Percentiles rank a stretch among this genome's conserved stretches.
Evolutionary conservation across 257 asterid species (phyloP).

Genomic region (Rhazya stricta): DNA sequence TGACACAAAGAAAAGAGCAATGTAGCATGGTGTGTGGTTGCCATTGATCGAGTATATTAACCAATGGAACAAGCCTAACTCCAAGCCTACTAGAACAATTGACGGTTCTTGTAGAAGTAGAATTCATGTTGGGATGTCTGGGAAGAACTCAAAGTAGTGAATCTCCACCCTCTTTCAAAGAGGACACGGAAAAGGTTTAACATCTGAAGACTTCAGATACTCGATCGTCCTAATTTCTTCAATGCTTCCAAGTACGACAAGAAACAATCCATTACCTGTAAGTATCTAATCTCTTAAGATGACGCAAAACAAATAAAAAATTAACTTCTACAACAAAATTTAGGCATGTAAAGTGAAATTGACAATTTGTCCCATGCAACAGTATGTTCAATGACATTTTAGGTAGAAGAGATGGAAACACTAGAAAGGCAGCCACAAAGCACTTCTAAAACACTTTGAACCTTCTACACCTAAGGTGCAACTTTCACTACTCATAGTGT

Average conservation of each 20-base stretch:
- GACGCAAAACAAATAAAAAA: background rate
- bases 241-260: background rate
- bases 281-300: background rate
- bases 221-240: background rate
- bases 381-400: background rate
- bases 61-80: background rate
- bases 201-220: background rate
- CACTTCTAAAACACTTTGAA: background rate
- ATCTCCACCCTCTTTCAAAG: background rate
- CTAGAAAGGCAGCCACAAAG: background rate
- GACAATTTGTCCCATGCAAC: background rate
- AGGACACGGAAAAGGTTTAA: background rate
- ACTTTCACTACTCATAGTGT: background rate
- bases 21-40: background rate
- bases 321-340: background rate
- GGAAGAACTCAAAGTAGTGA: background rate
- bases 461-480: background rate
- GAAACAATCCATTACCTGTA: background rate
- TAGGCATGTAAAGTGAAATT: background rate
- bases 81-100: background rate
- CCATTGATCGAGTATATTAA: background rate
- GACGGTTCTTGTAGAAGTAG: background rate
- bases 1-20: background rate
- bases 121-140: background rate
- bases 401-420: background rate